Percentiles rank a stretch among this genome's conserved stretches.
These are phyloP conservation scores for Fusarium zealandicum DNA, from an alignment of 2,329 filamentous ascomycete species.

Conservation along the genomic window DNA sequence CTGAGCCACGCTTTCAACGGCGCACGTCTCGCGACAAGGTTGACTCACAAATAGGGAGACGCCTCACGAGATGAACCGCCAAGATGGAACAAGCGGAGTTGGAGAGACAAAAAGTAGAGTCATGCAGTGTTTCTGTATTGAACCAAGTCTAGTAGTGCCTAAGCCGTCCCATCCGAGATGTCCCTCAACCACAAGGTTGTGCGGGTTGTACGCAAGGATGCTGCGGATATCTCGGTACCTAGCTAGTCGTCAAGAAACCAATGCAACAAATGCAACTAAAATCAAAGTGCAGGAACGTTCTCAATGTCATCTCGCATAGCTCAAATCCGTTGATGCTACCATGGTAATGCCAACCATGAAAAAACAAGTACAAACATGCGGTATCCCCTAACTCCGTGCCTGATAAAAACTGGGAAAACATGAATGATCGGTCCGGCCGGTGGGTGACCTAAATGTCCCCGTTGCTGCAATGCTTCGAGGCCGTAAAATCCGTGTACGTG, in stretches of 20 bases:
- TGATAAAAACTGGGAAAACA: slow-evolving; percentile 27
- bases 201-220: not conserved
- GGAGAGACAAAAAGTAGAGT: slow-evolving; percentile 27
- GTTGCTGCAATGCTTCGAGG: slow-evolving; percentile 32
- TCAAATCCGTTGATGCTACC: slow-evolving; percentile 33
- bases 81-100: slow-evolving; percentile 14
- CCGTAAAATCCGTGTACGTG: slow-evolving; percentile 30
- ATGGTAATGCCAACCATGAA: slow-evolving; percentile 28
- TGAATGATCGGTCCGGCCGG: slow-evolving; percentile 22
- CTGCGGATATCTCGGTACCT: slow-evolving; percentile 5
- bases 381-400: slow-evolving; percentile 34
- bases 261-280: slow-evolving; percentile 26
- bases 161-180: slow-evolving; percentile 19
- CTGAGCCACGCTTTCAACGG: slow-evolving; percentile 24
- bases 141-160: slow-evolving; percentile 28
- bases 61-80: slow-evolving; percentile 15
- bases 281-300: slow-evolving; percentile 22
- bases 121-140: slow-evolving; percentile 31
- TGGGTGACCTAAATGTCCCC: slow-evolving; percentile 10
- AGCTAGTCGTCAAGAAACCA: slow-evolving; percentile 1
- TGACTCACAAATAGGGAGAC: slow-evolving; percentile 7
- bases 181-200: slow-evolving; percentile 11
- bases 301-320: slow-evolving; percentile 22
- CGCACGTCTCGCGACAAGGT: no score
- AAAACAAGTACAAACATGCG: slow-evolving; percentile 19